phyloP scores from a whole-genome alignment of 2,329 filamentous ascomycete genomes.

The Sphaerostilbella broomeana region DNA sequence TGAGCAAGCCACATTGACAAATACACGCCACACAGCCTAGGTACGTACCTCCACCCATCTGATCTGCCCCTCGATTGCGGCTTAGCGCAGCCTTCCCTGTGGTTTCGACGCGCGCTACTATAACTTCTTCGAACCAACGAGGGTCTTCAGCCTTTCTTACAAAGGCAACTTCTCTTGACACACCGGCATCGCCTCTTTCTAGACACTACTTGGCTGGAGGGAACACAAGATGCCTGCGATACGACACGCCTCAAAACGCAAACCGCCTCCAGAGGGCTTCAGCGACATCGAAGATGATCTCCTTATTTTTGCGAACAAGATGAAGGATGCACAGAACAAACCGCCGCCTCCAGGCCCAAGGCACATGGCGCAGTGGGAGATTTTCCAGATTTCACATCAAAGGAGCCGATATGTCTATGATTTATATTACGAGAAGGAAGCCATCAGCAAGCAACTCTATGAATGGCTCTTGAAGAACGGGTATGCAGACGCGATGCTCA shows the following conservation, averaged over 20 bases:
- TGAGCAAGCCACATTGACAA: conserved; percentile 12
- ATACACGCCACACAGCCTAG: conserved; percentile 16
- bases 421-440: conserved; percentile 95
- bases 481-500: conserved; percentile 90
- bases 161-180: neutral
- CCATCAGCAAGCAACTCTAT: conserved; percentile 85
- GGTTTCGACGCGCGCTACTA: conserved; percentile 5
- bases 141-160: neutral
- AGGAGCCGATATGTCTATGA: conserved; percentile 92
- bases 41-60: no score
- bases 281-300: conserved; percentile 83
- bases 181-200: no score
- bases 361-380: conserved; percentile 91
- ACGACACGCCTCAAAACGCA: conserved; percentile 67
- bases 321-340: conserved; percentile 92
- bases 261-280: conserved; percentile 80
- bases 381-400: conserved; percentile 96
- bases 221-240: conserved; percentile 69
- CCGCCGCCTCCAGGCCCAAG: conserved; percentile 72
- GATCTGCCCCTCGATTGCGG: conserved; percentile 14
- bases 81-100: conserved; percentile 12
- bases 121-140: neutral
- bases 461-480: conserved; percentile 96
- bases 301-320: conserved; percentile 80
- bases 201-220: no score